Evolutionary conservation across 352 stramenopile species (phyloP), one percentile per base, ranked within the genome.

Genomic region (Pythium myriotylum): DNA sequence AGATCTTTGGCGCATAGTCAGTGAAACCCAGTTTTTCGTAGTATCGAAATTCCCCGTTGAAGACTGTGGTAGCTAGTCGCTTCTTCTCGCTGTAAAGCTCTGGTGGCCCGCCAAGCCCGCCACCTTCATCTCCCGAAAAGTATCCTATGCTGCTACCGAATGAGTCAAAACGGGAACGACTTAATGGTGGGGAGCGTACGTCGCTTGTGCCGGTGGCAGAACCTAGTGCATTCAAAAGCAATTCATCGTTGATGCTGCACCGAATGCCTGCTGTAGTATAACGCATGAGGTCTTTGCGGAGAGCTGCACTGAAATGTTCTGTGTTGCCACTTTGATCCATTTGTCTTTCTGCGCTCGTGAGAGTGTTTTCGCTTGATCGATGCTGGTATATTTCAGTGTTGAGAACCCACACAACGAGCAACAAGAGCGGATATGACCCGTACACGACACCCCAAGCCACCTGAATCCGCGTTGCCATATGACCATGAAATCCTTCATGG

Each of bases 11-110:
- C 12, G 86, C 86, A 54, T 94, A 95, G 66, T 95, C 86, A 19
- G 86, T 94, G 49, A 94, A 94, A 16, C 83, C 86, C 14, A 95
- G 66, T 62, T 95, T 93, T 64, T 93, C 86, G 54, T 94, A 95
- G 53, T 87, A 92, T 19, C 86, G 82, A 59, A 85, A 89, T 55
- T 92, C 82, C 33, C 76, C 73, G 59, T 94, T 92, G 63, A 91
- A 92, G 8, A 95, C 84, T 0, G 86, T 94, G 1, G 86, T 90
- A 0, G 86, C 84, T 2, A 93, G 61, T 20, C 86, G 72, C 62
- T 91, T 93, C 65, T 95, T 95, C 51, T 95, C 86, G 58, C 77
- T 79, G 61, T 95, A 95, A 20, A 92, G 40, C 0, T 74, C 75
- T 0, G 77, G 62, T 0, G 79, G 80, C 22, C 61, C 53, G 9